These are phyloP conservation scores for Herpetomonas samuelpessoai DNA, from an alignment of 208 protist genomes.

Conservation along the genomic window DNA sequence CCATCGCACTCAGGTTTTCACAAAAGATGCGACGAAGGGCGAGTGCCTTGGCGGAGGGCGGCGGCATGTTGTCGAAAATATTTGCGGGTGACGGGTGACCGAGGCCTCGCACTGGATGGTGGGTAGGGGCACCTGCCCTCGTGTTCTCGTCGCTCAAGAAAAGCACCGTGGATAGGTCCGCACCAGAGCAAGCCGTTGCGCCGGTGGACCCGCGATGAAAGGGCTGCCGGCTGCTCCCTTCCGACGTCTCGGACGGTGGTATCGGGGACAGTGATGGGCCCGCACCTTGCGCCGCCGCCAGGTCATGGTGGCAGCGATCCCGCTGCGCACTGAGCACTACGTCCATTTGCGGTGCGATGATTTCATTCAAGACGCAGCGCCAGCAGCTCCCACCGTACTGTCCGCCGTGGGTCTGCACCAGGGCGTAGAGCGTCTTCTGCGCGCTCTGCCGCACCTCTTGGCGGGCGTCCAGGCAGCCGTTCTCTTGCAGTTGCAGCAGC, in stretches of 20 bases:
- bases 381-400: slow-evolving; percentile 52
- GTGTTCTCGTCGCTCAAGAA: not conserved
- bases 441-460: slow-evolving; percentile 84
- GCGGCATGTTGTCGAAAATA: not conserved
- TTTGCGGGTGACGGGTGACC: not conserved
- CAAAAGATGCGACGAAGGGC: slow-evolving; percentile 20
- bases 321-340: slow-evolving; percentile 27
- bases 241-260: not conserved
- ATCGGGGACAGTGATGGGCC: no score
- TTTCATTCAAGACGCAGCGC: slow-evolving; percentile 40
- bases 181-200: no score
- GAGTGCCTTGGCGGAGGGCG: not conserved
- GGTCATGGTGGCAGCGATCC: not conserved
- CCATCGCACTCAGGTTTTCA: slow-evolving; percentile 31
- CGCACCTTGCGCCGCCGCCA: not conserved
- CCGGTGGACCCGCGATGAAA: no score
- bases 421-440: slow-evolving; percentile 77
- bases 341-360: slow-evolving; percentile 56
- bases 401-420: slow-evolving; percentile 74
- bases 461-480: slow-evolving; percentile 39
- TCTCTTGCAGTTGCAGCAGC: slow-evolving; percentile 51
- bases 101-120: no score
- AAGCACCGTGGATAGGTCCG: no score
- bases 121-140: not conserved
- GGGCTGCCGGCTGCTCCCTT: not conserved